Percentiles rank a stretch among this genome's conserved stretches.
These are phyloP conservation scores for Meyerozyma smithsonii DNA, from an alignment of 1,139 yeast genomes.

Conservation along the genomic window DNA sequence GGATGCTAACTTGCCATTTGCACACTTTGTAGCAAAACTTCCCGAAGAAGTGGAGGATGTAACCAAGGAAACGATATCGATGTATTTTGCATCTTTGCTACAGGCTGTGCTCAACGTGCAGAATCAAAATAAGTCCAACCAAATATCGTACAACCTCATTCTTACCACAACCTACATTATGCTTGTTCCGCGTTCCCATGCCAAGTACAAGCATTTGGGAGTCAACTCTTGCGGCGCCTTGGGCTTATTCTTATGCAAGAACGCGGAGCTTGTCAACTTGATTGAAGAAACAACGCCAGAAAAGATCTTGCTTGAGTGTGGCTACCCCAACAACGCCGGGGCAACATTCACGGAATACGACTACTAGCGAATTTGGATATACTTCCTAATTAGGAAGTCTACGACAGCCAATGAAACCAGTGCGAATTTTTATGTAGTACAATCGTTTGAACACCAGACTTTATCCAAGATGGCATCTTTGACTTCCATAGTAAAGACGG, in stretches of 20 bases:
- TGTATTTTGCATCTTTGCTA: constrained; percentile 65
- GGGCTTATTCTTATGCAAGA: constrained; percentile 75
- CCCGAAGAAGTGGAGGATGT: constrained; percentile 47
- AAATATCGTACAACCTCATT: constrained; percentile 70
- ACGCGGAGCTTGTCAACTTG: constrained; percentile 43
- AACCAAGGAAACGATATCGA: constrained; percentile 52
- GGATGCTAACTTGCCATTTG: constrained; percentile 62
- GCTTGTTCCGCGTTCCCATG: constrained; percentile 70
- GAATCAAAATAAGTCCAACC: constrained; percentile 43
- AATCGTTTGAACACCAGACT: neutral
- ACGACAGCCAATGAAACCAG: constrained; percentile 18
- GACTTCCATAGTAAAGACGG: constrained; percentile 77
- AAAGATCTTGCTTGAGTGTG: constrained; percentile 51
- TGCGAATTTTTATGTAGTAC: constrained; percentile 9
- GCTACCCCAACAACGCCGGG: constrained; percentile 55
- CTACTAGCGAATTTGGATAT: constrained; percentile 18
- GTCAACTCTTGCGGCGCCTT: constrained; percentile 78
- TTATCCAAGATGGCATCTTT: constrained; percentile 55
- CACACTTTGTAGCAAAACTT: constrained; percentile 73
- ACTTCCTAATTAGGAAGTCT: constrained; percentile 22
- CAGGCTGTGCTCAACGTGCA: constrained; percentile 66
- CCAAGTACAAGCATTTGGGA: constrained; percentile 43
- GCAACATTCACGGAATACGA: constrained; percentile 31
- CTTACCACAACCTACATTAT: constrained; percentile 81
- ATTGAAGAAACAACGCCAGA: constrained; percentile 42